Evolutionary conservation across 768 basidiomycete species (phyloP).

Genomic region (Mycena rebaudengoi): DNA sequence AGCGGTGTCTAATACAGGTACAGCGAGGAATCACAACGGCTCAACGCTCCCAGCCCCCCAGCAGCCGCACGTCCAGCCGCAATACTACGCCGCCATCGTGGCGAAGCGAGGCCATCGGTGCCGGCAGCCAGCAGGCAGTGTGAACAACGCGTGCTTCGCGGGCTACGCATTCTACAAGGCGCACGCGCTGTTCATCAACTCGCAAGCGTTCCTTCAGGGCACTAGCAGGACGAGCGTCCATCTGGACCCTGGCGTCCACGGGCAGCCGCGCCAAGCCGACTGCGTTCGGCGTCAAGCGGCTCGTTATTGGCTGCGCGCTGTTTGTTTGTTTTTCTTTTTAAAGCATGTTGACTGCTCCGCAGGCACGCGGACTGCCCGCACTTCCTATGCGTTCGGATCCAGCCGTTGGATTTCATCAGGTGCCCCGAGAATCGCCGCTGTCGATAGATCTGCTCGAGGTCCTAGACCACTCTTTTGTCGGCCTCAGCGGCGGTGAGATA

Average conservation of each 20-base stretch:
- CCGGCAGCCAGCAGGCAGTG: background rate
- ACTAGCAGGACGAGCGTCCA: constrained; percentile 50
- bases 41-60: background rate
- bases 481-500: no score
- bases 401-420: no score
- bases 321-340: no score
- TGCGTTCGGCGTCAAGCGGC: constrained; percentile 55
- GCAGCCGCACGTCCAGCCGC: background rate
- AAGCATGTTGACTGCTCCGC: background rate
- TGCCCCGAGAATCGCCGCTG: no score
- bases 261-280: constrained; percentile 34
- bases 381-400: no score
- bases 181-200: constrained; percentile 18
- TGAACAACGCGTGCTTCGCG: background rate
- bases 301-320: constrained; percentile 56
- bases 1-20: no score
- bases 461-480: no score
- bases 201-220: constrained; percentile 54
- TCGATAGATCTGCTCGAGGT: no score
- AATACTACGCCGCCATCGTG: background rate
- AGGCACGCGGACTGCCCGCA: constrained; percentile 62
- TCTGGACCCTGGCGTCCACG: constrained; percentile 50
- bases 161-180: background rate
- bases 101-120: background rate
- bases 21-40: constrained; percentile 59